Evolutionary conservation across 495 filamentous ascomycete species (phyloP).

Genomic region (Chlorociboria aeruginascens): DNA sequence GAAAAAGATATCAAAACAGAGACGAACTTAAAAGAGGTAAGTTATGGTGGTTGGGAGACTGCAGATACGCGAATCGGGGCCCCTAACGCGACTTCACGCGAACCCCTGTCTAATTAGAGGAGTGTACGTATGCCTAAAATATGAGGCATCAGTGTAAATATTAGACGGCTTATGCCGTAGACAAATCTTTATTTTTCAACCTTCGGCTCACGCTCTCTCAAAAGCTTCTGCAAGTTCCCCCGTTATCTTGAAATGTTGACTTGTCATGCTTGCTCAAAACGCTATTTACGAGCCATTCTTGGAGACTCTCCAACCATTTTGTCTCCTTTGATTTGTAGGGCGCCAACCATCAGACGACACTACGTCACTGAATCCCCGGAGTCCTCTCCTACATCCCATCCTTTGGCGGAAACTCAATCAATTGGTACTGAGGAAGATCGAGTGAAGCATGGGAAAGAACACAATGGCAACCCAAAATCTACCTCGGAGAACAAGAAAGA

Average conservation of each 20-base stretch:
- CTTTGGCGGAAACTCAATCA: too few species aligned
- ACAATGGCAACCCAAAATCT: neutral
- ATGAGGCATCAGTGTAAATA: too few species aligned
- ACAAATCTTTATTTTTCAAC: too few species aligned
- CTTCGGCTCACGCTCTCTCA: too few species aligned
- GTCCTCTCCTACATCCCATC: neutral
- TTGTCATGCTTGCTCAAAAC: constrained; percentile 12
- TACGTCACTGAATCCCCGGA: neutral
- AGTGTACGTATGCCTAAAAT: too few species aligned
- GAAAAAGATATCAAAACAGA: neutral
- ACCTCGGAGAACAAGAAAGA: neutral
- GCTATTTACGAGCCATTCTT: constrained; percentile 8
- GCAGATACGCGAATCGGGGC: neutral
- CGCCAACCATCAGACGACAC: neutral
- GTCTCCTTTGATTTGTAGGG: neutral
- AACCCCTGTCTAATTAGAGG: neutral
- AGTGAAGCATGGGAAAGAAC: neutral
- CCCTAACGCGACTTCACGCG: constrained; percentile 1
- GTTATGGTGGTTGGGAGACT: neutral
- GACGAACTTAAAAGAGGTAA: neutral
- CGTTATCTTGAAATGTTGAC: constrained; percentile 12
- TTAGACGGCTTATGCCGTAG: too few species aligned
- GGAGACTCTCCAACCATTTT: constrained; percentile 4
- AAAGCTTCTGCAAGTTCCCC: too few species aligned
- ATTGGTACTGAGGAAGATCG: neutral